Evolutionary conservation across 768 basidiomycete species (phyloP).

Genomic region (Panellus pusillus): DNA sequence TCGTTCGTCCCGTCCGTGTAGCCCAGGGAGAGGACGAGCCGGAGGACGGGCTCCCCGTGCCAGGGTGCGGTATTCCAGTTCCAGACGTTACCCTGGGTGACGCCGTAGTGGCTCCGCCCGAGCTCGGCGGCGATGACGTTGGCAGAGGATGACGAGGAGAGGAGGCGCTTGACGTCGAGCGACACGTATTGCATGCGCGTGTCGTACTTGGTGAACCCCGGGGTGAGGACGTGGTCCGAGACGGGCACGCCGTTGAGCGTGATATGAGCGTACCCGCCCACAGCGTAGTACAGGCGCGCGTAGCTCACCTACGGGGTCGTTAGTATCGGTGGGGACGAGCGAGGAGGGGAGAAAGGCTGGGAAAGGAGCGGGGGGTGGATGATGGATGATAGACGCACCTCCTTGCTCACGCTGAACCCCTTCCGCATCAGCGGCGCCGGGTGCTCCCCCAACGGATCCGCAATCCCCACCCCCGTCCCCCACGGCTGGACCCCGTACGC

Average conservation of each 20-base stretch:
- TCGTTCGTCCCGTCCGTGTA: slow-evolving; percentile 27
- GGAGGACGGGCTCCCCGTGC: slow-evolving; percentile 29
- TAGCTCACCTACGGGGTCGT: slow-evolving; percentile 20
- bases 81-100: slow-evolving; percentile 32
- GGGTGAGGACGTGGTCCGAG: slow-evolving; percentile 29
- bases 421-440: slow-evolving; percentile 30
- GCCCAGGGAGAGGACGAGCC: slow-evolving; percentile 26
- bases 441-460: slow-evolving; percentile 28
- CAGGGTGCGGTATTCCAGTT: slow-evolving; percentile 32
- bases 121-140: slow-evolving; percentile 29
- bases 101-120: slow-evolving; percentile 30
- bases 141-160: background rate
- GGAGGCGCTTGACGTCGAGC: slow-evolving; percentile 22
- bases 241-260: slow-evolving; percentile 28
- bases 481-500: slow-evolving; percentile 27
- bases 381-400: background rate
- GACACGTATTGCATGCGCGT: slow-evolving; percentile 28
- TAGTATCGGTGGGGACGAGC: background rate
- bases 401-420: slow-evolving; percentile 21
- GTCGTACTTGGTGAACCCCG: slow-evolving; percentile 34
- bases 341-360: background rate
- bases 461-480: slow-evolving; percentile 23
- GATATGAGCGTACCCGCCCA: slow-evolving; percentile 31
- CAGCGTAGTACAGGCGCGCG: slow-evolving; percentile 30
- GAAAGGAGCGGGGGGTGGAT: no score